These are phyloP conservation scores for Cryoendolithus antarcticus DNA, from an alignment of 2,329 filamentous ascomycete genomes.

Conservation along the genomic window DNA sequence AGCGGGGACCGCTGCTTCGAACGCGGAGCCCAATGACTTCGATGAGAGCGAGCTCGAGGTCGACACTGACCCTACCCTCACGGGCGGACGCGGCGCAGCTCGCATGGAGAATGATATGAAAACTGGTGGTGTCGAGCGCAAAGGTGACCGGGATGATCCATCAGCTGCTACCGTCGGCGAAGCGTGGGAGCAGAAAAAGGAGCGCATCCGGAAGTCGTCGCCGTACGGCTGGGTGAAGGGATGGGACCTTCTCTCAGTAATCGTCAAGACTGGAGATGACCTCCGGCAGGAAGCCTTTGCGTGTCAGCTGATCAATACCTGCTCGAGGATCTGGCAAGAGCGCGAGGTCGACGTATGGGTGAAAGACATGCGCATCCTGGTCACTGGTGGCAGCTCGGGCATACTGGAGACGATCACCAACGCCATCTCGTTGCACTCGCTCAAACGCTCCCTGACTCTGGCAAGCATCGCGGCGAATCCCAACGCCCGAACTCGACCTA, in stretches of 20 bases:
- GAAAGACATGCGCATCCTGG: constrained; percentile 74
- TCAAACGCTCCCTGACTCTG: constrained; percentile 70
- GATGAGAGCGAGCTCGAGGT: constrained; percentile 36
- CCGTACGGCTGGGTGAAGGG: constrained; percentile 85
- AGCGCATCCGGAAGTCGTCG: constrained; percentile 69
- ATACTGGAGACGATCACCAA: constrained; percentile 83
- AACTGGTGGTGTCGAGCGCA: constrained; percentile 68
- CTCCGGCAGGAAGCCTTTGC: constrained; percentile 76
- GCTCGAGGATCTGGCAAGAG: constrained; percentile 70
- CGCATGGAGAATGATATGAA: constrained; percentile 86
- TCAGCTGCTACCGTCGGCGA: constrained; percentile 79
- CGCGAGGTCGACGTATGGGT: constrained; percentile 71
- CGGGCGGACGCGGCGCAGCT: constrained; percentile 61
- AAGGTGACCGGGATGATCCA: constrained; percentile 72
- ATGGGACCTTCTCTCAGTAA: constrained; percentile 77
- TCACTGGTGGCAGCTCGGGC: constrained; percentile 73
- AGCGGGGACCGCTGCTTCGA: constrained; percentile 42
- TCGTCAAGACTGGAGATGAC: constrained; percentile 77
- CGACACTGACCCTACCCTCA: constrained; percentile 35
- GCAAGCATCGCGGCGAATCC: constrained; percentile 59
- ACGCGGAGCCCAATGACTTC: constrained; percentile 39
- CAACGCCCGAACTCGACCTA: constrained; percentile 63
- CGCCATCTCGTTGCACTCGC: constrained; percentile 72
- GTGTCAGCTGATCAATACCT: constrained; percentile 71
- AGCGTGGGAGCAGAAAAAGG: constrained; percentile 73